A percentile compares a stretch with the other conserved stretches of the same genome.
phyloP scores from a whole-genome alignment of 2,329 filamentous ascomycete genomes.

The Pseudogymnoascus sp. region DNA sequence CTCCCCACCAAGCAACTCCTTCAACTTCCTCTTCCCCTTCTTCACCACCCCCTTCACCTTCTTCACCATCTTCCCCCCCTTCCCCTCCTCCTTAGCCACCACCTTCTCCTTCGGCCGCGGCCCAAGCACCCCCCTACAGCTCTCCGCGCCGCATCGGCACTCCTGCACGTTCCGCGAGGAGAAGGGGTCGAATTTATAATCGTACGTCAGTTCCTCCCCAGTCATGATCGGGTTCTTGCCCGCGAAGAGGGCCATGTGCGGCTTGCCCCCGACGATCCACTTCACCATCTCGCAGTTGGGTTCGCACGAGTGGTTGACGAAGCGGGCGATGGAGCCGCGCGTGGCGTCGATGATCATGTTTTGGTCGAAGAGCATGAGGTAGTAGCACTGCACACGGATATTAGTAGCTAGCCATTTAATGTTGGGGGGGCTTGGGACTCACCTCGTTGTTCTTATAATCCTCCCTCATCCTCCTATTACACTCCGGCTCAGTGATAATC shows the following conservation, averaged over 20 bases:
- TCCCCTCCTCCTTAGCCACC: neutral
- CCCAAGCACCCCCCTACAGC: slow-evolving; percentile 56
- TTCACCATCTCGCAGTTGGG: slow-evolving; percentile 98
- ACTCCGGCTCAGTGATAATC: slow-evolving; percentile 92
- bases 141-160: slow-evolving; percentile 54
- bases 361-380: slow-evolving; percentile 97
- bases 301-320: slow-evolving; percentile 95
- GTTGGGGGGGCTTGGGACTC: neutral
- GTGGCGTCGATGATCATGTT: slow-evolving; percentile 98
- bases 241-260: slow-evolving; percentile 93
- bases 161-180: slow-evolving; percentile 60
- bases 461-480: slow-evolving; percentile 85
- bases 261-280: slow-evolving; percentile 89
- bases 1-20: neutral
- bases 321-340: slow-evolving; percentile 88
- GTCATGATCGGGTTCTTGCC: slow-evolving; percentile 85
- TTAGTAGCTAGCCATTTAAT: slow-evolving; percentile 15
- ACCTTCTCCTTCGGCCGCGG: slow-evolving; percentile 46
- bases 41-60: neutral
- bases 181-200: slow-evolving; percentile 68
- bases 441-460: slow-evolving; percentile 90
- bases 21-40: slow-evolving; percentile 3
- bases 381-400: too few species aligned
- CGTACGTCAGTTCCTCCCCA: slow-evolving; percentile 92
- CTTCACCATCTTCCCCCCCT: neutral